A percentile compares a stretch with the other conserved stretches of the same genome.
Conservation (phyloP, 1,284 basidiomycete species). For the Mycocalia duriaeana region DNA sequence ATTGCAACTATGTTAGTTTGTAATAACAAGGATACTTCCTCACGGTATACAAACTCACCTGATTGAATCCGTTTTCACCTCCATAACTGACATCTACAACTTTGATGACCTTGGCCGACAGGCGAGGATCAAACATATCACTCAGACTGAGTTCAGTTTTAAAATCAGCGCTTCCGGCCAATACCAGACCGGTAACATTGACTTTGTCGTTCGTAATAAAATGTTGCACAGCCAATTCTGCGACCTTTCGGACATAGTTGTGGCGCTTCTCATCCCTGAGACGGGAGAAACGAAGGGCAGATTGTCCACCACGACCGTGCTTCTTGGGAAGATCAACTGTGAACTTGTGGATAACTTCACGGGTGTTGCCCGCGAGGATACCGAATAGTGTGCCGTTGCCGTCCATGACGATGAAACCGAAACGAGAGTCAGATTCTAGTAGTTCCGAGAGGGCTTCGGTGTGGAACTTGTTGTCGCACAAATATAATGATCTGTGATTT, state of each 20-base stretch:
- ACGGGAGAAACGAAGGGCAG: conserved; percentile 99
- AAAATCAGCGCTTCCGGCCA: conserved; percentile 97
- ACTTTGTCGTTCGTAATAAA: conserved; percentile 98
- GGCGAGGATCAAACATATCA: conserved; percentile 92
- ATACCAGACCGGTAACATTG: conserved; percentile 95
- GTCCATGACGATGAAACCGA: conserved; percentile 99
- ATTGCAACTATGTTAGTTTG: conserved; percentile 4
- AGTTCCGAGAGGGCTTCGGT: conserved; percentile 96
- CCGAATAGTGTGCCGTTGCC: conserved; percentile 97
- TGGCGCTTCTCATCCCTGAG: conserved; percentile 98
- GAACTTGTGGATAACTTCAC: conserved; percentile 97
- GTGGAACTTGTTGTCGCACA: conserved; percentile 99
- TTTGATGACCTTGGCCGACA: conserved; percentile 91
- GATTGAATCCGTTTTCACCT: conserved; percentile 98
- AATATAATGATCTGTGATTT: conserved; percentile 88
- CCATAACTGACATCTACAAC: conserved; percentile 98
- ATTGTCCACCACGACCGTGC: conserved; percentile 99
- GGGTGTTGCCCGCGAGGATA: conserved; percentile 93
- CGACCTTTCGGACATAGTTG: conserved; percentile 99
- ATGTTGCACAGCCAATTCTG: conserved; percentile 94
- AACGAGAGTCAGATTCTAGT: conserved; percentile 95
- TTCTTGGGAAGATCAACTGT: conserved; percentile 99
- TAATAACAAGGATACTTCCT: conserved; percentile 1
- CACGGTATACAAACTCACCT: conserved; percentile 45
- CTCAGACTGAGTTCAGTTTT: conserved; percentile 96